phyloP scores from a whole-genome alignment of 352 stramenopile genomes.

The Pythium sp. region DNA sequence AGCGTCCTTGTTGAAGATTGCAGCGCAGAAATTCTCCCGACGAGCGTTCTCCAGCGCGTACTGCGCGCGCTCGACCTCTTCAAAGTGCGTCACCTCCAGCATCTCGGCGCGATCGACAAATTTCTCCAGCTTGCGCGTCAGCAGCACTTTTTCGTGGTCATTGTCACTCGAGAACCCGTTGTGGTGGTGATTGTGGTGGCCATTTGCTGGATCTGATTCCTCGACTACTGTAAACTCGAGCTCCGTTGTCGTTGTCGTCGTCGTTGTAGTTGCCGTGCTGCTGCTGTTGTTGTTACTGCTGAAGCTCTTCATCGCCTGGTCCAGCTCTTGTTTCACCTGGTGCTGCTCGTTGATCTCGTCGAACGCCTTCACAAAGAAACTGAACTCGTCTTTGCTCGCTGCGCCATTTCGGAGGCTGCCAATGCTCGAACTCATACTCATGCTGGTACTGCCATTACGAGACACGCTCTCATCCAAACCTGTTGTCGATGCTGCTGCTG shows the following conservation, averaged over 20 bases:
- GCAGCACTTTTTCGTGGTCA: conserved; percentile 21
- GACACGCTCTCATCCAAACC: neutral
- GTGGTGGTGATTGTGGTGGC: conserved; percentile 1
- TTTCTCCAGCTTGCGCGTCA: conserved; percentile 51
- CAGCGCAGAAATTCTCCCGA: conserved; percentile 59
- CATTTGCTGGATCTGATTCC: neutral
- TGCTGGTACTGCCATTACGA: conserved; percentile 34
- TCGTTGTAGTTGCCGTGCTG: conserved; percentile 18
- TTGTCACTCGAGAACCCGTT: neutral
- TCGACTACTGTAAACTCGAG: neutral
- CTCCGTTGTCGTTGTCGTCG: conserved; percentile 20
- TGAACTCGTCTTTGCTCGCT: conserved; percentile 54
- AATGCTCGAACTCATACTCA: conserved; percentile 28
- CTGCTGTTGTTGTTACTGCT: conserved; percentile 23
- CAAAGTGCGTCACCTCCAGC: conserved; percentile 67
- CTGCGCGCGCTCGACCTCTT: conserved; percentile 70
- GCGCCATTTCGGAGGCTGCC: neutral
- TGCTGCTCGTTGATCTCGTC: conserved; percentile 59
- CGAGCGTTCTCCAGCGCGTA: conserved; percentile 64
- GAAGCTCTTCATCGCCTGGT: conserved; percentile 38
- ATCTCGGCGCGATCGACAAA: conserved; percentile 65
- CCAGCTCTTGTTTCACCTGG: conserved; percentile 46
- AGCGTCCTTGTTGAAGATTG: conserved; percentile 52
- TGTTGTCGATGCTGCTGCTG: neutral
- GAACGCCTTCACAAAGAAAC: conserved; percentile 65